These are phyloP conservation scores for Penicillium sp. DNA, from an alignment of 2,329 filamentous ascomycete genomes.

Conservation along the genomic window DNA sequence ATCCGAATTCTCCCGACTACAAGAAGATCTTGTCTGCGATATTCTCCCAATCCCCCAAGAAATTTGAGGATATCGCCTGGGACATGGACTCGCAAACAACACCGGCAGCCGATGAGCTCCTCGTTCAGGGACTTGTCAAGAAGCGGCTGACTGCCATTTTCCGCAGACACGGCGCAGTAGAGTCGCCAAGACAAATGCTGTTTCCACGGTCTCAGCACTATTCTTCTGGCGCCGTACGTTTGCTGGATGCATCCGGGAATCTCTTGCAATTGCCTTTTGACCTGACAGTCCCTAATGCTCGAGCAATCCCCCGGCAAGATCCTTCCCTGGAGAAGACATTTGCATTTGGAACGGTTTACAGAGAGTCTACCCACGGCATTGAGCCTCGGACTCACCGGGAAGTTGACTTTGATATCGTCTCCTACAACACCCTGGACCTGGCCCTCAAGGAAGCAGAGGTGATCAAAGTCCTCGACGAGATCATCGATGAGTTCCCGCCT, in stretches of 20 bases:
- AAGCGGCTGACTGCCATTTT: constrained; percentile 77
- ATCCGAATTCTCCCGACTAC: constrained; percentile 84
- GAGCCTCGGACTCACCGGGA: constrained; percentile 83
- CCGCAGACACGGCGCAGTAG: constrained; percentile 83
- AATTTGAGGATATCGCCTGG: constrained; percentile 79
- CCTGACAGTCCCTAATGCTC: constrained; percentile 83
- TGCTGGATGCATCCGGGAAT: constrained; percentile 83
- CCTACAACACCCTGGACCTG: constrained; percentile 75
- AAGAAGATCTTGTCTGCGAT: constrained; percentile 84
- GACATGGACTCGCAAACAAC: constrained; percentile 65
- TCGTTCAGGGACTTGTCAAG: constrained; percentile 74
- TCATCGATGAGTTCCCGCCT: constrained; percentile 77
- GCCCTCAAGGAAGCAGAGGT: constrained; percentile 91
- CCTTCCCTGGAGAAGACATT: constrained; percentile 73
- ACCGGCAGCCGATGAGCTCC: constrained; percentile 54
- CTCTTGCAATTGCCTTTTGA: constrained; percentile 93
- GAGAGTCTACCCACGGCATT: constrained; percentile 74
- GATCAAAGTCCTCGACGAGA: constrained; percentile 91
- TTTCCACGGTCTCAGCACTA: constrained; percentile 85
- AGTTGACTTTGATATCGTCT: constrained; percentile 96
- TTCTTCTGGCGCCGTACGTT: constrained; percentile 69
- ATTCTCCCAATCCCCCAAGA: constrained; percentile 74
- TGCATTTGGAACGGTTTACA: constrained; percentile 84
- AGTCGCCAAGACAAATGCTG: constrained; percentile 71
- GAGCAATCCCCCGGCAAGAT: constrained; percentile 70